These are phyloP conservation scores for Geranium rotundifolium DNA, from an alignment of 345 rosid species.

Conservation along the genomic window DNA sequence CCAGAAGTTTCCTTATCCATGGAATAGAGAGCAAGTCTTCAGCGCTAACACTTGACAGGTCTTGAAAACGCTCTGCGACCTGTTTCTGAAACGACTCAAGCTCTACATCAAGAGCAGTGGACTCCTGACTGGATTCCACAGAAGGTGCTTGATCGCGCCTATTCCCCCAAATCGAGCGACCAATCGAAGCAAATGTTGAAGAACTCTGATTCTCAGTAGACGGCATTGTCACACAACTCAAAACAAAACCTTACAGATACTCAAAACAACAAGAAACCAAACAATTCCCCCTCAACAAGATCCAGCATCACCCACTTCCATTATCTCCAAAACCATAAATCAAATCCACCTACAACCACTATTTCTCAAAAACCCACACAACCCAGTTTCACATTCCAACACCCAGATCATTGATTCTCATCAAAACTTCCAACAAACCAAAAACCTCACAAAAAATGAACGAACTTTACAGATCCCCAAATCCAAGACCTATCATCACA, in stretches of 20 bases:
- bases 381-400: neutral
- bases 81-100: constrained; percentile 23
- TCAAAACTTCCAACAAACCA: neutral
- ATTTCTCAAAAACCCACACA: neutral
- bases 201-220: constrained; percentile 11
- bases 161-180: constrained; percentile 18
- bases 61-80: constrained; percentile 16
- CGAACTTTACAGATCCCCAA: neutral
- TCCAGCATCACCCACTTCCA: neutral
- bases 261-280: neutral
- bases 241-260: neutral
- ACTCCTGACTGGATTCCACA: constrained; percentile 9
- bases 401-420: neutral
- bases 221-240: constrained; percentile 8
- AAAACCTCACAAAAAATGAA: neutral
- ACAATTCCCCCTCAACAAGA: neutral
- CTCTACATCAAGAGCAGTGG: constrained; percentile 8
- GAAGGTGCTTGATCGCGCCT: constrained; percentile 19
- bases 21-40: constrained; percentile 23
- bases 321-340: neutral
- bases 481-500: neutral
- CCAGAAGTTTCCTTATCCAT: constrained; percentile 28
- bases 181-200: constrained; percentile 10
- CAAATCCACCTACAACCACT: neutral
- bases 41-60: constrained; percentile 12